A percentile compares a stretch with the other conserved stretches of the same genome.
Conservation (phyloP, 345 rosid genomes). For the Crucihimalaya himalaica region DNA sequence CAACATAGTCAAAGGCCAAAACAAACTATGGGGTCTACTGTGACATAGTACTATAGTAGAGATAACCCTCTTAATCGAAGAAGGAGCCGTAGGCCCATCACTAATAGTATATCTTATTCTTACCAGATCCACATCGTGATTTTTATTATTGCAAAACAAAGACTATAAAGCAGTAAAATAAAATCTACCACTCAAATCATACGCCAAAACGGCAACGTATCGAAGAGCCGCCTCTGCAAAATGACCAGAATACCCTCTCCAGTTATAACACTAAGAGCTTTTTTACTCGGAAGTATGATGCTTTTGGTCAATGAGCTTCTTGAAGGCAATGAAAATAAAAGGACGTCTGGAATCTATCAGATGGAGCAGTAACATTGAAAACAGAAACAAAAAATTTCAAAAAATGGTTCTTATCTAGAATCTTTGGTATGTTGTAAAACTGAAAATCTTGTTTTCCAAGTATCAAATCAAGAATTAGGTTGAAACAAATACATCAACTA, state of each 20-base stretch:
- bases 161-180: no score
- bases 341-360: background rate
- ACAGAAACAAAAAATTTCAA: background rate
- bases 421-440: background rate
- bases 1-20: background rate
- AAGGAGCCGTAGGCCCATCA: background rate
- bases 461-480: background rate
- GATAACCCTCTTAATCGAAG: constrained; percentile 1
- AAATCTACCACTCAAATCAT: no score
- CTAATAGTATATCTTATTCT: no score
- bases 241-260: constrained; percentile 5
- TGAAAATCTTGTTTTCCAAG: background rate
- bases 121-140: no score
- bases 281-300: background rate
- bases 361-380: background rate
- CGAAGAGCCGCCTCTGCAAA: background rate
- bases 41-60: background rate
- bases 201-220: background rate
- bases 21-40: constrained; percentile 19
- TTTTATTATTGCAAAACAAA: no score
- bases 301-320: constrained; percentile 3
- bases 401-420: background rate
- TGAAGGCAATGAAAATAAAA: background rate
- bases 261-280: background rate
- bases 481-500: background rate